Percentiles rank a stretch among this genome's conserved stretches.
These are phyloP conservation scores for Obelidium mucronatum DNA, from an alignment of 192 early-diverging fungal genomes.

Conservation along the genomic window DNA sequence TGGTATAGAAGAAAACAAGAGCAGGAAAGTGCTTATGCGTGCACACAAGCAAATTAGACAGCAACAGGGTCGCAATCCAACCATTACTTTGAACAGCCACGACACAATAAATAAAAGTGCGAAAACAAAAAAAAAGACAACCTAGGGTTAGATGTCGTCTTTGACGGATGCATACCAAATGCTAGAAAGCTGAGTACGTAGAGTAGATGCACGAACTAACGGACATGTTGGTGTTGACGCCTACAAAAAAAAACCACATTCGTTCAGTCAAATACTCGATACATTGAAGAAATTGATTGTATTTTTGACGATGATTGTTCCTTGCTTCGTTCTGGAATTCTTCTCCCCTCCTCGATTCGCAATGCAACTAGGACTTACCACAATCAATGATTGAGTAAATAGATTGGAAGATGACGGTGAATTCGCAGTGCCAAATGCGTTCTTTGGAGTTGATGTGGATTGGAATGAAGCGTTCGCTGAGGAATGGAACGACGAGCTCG, in stretches of 20 bases:
- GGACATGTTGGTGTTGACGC: slow-evolving; percentile 15
- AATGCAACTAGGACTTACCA: not conserved
- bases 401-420: slow-evolving; percentile 2
- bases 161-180: slow-evolving; percentile 37
- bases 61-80: too few relatives aligned
- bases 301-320: too few relatives aligned
- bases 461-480: not conserved
- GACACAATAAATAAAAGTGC: not conserved
- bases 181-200: slow-evolving; percentile 24
- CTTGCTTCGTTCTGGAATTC: too few relatives aligned
- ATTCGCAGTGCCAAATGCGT: not conserved
- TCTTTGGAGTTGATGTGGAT: not conserved
- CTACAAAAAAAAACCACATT: not conserved
- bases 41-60: too few relatives aligned
- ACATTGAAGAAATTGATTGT: not conserved
- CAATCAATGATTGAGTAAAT: not conserved
- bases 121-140: not conserved
- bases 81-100: not conserved
- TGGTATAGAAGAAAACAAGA: not conserved
- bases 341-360: not conserved
- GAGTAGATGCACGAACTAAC: slow-evolving; percentile 23
- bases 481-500: slow-evolving; percentile 5
- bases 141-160: slow-evolving; percentile 32
- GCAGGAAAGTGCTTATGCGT: not conserved
- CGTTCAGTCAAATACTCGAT: not conserved